These are phyloP conservation scores for Capillidium rhysosporum DNA, from an alignment of 371 early-diverging fungal genomes.

Conservation along the genomic window DNA sequence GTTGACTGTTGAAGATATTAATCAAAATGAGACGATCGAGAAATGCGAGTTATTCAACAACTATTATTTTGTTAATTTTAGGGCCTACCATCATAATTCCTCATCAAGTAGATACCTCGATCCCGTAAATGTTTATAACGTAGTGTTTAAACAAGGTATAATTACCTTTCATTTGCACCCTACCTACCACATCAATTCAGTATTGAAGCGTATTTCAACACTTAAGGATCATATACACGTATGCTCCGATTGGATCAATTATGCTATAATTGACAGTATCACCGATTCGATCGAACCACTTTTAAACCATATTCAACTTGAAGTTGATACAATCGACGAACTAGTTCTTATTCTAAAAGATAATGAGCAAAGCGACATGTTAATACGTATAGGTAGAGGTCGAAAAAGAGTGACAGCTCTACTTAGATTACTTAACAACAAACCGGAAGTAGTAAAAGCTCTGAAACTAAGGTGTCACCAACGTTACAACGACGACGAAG, in stretches of 20 bases:
- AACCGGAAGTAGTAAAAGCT: constrained; percentile 65
- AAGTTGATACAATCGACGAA: constrained; percentile 83
- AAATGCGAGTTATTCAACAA: constrained; percentile 81
- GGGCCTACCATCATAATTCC: constrained; percentile 47
- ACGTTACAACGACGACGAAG: constrained; percentile 15
- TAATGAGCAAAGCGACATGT: constrained; percentile 67
- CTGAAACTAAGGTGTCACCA: constrained; percentile 38
- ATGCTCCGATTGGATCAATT: constrained; percentile 73
- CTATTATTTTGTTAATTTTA: constrained; percentile 82
- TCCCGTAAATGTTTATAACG: constrained; percentile 63
- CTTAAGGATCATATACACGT: constrained; percentile 35
- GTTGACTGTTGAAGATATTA: constrained; percentile 20
- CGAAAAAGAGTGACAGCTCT: constrained; percentile 64
- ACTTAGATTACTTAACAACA: constrained; percentile 48
- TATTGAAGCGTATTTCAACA: constrained; percentile 34
- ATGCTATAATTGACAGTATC: constrained; percentile 71
- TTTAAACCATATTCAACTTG: constrained; percentile 53
- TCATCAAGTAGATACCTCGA: constrained; percentile 47
- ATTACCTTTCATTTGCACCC: constrained; percentile 39
- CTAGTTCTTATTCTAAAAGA: constrained; percentile 52
- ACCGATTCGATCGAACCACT: constrained; percentile 68
- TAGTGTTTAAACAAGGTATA: constrained; percentile 46
- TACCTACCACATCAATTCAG: constrained; percentile 33
- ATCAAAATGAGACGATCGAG: constrained; percentile 74
- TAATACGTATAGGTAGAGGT: constrained; percentile 64